Evolutionary conservation across 345 rosid genomes (phyloP), one percentile per base, ranked within the genome.

Genomic region (Lumnitzera racemosa): DNA sequence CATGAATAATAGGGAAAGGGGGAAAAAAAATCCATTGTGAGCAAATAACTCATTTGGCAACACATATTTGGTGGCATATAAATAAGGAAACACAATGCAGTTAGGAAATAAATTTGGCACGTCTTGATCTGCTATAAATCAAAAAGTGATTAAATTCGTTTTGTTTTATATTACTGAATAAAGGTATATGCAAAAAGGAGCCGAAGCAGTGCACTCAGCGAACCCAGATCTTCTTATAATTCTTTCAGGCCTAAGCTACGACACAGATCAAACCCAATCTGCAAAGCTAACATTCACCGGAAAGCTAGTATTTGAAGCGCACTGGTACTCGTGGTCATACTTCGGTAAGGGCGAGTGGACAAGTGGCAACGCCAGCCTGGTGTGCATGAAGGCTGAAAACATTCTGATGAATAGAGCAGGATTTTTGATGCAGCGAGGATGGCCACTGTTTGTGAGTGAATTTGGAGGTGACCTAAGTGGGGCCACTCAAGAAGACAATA

Each of bases 181-280:
- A 41, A 88, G 88, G 76, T 85, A 88, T 73, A 88, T 88, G 95
- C 78, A 83, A 64, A 69, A 68, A 67, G 96, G 95, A 58, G 98
- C 98, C 0, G 97, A 89, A 63, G 89, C 85, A 15, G 94, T 89
- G 57, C 91, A 92, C 67, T 53, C 74, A 43, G 84, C 84, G 24
- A 92, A 92, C 61, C 96, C 86, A 9, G 61, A 83, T 17, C 73
- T 89, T 50, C 89, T 92, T 7, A 82, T 92, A 15, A 82, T 92
- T 49, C 82, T 88, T 20, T 94, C 97, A 0, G 97, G 99, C 51
- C 78, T 87, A 53, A 74, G 55, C 62, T 90, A 68, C 24, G 97
- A 87, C 74, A 65, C 58, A 4, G 85, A 86, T 59, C 67, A 50
- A 25, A 76, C 67, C 25, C 78, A 70, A 62, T 71, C 85, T 0